Evolutionary conservation across 176 grass and related monocot genomes (phyloP).

Genomic region (Thinopyrum elongatum): DNA sequence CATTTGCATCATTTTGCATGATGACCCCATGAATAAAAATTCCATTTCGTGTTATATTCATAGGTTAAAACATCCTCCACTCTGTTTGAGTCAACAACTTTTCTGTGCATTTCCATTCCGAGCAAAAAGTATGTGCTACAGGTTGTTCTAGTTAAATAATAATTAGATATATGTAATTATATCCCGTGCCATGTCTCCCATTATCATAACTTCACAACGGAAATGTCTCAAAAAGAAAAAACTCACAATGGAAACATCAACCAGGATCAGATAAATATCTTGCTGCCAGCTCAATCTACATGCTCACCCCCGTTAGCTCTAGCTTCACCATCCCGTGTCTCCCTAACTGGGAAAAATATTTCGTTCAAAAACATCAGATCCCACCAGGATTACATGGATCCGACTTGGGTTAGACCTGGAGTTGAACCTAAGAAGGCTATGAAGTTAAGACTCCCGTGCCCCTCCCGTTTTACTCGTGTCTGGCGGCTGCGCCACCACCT

Average conservation of each 20-base stretch:
- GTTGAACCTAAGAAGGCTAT: too few species aligned
- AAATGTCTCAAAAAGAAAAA: too few species aligned
- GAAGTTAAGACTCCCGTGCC: too few species aligned
- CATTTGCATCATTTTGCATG: background rate
- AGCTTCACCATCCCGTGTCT: background rate
- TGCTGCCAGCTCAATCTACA: background rate
- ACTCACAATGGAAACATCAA: background rate
- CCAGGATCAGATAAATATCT: background rate
- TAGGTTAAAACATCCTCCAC: background rate
- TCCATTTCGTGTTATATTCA: background rate
- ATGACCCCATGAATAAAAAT: background rate
- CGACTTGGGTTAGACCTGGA: too few species aligned
- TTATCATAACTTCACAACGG: background rate
- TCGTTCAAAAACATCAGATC: too few species aligned
- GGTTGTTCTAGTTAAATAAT: background rate
- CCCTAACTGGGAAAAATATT: background rate
- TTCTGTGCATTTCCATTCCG: background rate
- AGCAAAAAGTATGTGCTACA: background rate
- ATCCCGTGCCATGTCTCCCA: background rate
- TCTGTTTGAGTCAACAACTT: background rate
- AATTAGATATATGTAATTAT: background rate
- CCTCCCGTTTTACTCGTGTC: too few species aligned
- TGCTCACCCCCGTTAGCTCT: background rate
- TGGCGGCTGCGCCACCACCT: too few species aligned
- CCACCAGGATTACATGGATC: too few species aligned